Base-by-base conservation (phyloP, 768 basidiomycete genomes). In the Lactarius hatsudake region DNA sequence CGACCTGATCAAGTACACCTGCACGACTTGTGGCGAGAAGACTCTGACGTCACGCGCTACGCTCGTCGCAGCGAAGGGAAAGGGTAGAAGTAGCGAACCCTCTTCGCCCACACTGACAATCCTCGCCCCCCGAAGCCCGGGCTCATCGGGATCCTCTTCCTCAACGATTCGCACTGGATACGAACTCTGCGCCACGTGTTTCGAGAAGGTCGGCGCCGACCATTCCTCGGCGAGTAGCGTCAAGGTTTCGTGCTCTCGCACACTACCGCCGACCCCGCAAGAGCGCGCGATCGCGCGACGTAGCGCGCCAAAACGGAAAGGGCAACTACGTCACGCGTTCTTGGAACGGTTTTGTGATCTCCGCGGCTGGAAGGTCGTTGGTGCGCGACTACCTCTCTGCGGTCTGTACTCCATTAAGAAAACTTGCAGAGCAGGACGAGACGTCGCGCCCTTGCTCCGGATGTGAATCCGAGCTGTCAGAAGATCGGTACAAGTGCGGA, bases 1-100 rank as follows among this genome's bases (percentile, higher is more conserved):
- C 23, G 89, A 93, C 61, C 83, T 85, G 20, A 87, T 96, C 75
- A 87, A 94, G 55, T 97, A 98, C 75, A 88, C 95, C 20, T 98
- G 96, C 74, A 83, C 88, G 4, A 89, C 87, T 26, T 96, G 95
- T 72, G 94, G 93, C 13, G 90, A 92, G 77, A 92, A 88, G 74
- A 77, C 82, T 57, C 85, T 89, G 6, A 59, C 45, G 12, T 66
- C 66, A 4, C 66, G 67, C 6, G 32, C 40, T 18, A 60, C 42
- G 10, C 51, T 75, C 6, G 74, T 68, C 69, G 59, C 68, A 59
- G 65, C 76, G 54, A 86, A 87, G 69, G 84, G 84, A 38, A 89
- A 86, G 76, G 81, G 79, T 54, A 81, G 79, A 62, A 80, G 67
- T 73, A 32, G 64, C 40, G 64, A 79, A n/a, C 81, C 78, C n/a